phyloP scores from a whole-genome alignment of 805 yeast genomes.

The Ogataea ganodermae region DNA sequence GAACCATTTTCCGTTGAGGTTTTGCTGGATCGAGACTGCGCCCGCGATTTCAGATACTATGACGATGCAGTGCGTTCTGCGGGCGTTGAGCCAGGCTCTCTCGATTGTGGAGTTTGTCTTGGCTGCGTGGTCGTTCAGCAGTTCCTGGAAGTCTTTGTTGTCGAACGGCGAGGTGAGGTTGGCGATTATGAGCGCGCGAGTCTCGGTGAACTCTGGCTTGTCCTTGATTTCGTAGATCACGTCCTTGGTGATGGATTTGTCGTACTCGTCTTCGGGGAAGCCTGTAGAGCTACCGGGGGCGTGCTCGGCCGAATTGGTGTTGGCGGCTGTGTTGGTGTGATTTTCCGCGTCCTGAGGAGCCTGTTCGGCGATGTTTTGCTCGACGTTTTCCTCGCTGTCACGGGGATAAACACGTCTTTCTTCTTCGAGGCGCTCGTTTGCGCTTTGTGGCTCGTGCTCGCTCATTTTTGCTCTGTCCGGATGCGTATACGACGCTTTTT shows the following conservation, averaged over 20 bases:
- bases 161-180: slow-evolving; percentile 43
- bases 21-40: slow-evolving; percentile 38
- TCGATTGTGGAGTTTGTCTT: slow-evolving; percentile 35
- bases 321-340: background rate
- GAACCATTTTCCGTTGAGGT: slow-evolving; percentile 39
- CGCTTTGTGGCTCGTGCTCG: slow-evolving; percentile 2
- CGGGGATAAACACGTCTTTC: background rate
- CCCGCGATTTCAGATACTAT: slow-evolving; percentile 43
- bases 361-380: background rate
- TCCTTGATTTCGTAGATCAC: slow-evolving; percentile 37
- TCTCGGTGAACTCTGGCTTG: slow-evolving; percentile 38
- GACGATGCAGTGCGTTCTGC: slow-evolving; percentile 45
- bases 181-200: slow-evolving; percentile 48
- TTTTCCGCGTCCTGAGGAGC: background rate
- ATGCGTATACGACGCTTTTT: background rate
- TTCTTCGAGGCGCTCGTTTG: background rate
- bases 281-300: background rate
- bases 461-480: slow-evolving; percentile 3
- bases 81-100: slow-evolving; percentile 46
- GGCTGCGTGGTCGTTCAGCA: slow-evolving; percentile 36
- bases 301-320: background rate
- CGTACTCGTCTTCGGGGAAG: slow-evolving; percentile 20
- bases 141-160: slow-evolving; percentile 40
- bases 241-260: slow-evolving; percentile 30
- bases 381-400: background rate